Evolutionary conservation across 306 rosid species (phyloP).

Genomic region (Vigna nakashimae): DNA sequence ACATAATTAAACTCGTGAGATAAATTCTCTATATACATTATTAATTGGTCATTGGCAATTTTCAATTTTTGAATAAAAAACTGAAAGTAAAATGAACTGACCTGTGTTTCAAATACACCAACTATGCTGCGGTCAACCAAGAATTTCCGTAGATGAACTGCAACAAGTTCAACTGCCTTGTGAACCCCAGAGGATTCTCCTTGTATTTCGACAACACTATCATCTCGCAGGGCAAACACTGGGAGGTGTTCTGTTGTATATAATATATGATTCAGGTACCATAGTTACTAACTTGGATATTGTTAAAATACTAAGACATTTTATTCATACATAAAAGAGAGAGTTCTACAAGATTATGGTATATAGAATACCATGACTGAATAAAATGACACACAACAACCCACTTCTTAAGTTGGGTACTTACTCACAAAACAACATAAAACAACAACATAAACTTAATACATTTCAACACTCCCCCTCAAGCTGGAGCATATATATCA

Average conservation of each 20-base stretch:
- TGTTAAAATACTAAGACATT: too few relatives aligned
- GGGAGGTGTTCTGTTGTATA: slow-evolving; percentile 59
- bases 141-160: slow-evolving; percentile 62
- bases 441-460: too few relatives aligned
- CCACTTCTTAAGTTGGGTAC: too few relatives aligned
- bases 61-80: slow-evolving; percentile 21
- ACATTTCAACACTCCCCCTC: too few relatives aligned
- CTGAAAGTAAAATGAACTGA: slow-evolving; percentile 25
- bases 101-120: slow-evolving; percentile 67
- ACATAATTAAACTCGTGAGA: slow-evolving; percentile 1
- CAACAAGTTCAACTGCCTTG: slow-evolving; percentile 64
- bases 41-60: background rate
- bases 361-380: too few relatives aligned
- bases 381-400: too few relatives aligned
- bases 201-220: slow-evolving; percentile 67
- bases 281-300: background rate
- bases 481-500: too few relatives aligned
- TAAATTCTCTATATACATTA: slow-evolving; percentile 6
- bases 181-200: slow-evolving; percentile 63
- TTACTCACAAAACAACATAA: too few relatives aligned
- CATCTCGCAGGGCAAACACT: slow-evolving; percentile 60
- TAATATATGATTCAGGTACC: slow-evolving; percentile 33
- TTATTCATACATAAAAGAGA: too few relatives aligned
- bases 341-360: too few relatives aligned
- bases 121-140: slow-evolving; percentile 70